phyloP scores from a whole-genome alignment of 2,329 filamentous ascomycete genomes.

The Trichothecium sympodiale region DNA sequence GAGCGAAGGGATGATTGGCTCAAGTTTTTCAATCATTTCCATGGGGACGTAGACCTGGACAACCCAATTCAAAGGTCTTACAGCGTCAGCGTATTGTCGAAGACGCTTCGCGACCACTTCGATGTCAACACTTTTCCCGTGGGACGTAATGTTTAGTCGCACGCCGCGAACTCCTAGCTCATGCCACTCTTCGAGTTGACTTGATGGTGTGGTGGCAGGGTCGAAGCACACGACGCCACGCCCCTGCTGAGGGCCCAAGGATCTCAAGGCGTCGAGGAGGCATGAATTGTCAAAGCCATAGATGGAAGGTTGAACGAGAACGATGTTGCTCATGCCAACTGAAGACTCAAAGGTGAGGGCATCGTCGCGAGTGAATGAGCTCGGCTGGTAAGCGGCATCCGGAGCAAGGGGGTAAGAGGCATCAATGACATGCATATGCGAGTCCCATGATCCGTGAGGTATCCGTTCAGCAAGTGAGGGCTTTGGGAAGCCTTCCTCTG shows the following conservation, averaged over 20 bases:
- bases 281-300: slow-evolving; percentile 51
- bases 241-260: slow-evolving; percentile 35
- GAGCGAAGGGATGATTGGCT: slow-evolving; percentile 34
- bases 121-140: slow-evolving; percentile 27
- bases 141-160: slow-evolving; percentile 46
- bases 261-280: slow-evolving; percentile 39
- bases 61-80: slow-evolving; percentile 41
- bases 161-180: slow-evolving; percentile 45
- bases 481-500: too few relatives aligned
- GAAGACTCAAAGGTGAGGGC: slow-evolving; percentile 38
- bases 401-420: slow-evolving; percentile 33
- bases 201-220: slow-evolving; percentile 22
- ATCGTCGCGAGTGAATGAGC: slow-evolving; percentile 35
- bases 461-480: slow-evolving; percentile 10
- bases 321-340: slow-evolving; percentile 41
- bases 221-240: slow-evolving; percentile 43
- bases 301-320: slow-evolving; percentile 51
- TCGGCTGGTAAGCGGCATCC: slow-evolving; percentile 39
- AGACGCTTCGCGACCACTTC: slow-evolving; percentile 30
- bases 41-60: slow-evolving; percentile 48
- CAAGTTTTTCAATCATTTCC: slow-evolving; percentile 34
- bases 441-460: slow-evolving; percentile 42
- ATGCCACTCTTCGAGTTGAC: slow-evolving; percentile 41
- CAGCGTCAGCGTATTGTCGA: slow-evolving; percentile 34
- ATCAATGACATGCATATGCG: slow-evolving; percentile 53